Base-by-base conservation (phyloP, 1,284 basidiomycete species). In the Moesziomyces sp. region DNA sequence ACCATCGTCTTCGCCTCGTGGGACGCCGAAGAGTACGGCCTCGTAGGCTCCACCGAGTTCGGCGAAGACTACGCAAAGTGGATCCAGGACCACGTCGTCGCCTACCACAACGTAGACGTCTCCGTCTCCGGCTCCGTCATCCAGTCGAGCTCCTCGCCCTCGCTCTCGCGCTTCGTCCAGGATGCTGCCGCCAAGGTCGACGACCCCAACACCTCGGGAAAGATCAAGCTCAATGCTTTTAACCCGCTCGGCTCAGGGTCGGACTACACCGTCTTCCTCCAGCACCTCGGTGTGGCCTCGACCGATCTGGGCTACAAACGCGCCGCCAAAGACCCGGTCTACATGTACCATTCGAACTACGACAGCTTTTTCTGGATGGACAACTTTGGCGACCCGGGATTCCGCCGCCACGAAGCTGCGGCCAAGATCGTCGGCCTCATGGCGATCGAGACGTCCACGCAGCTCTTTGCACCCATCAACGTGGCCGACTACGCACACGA, bases 1-100 rank as follows among this genome's bases (percentile, higher is more conserved):
- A 95, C 92, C 18, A 89, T 96, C 77, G 85, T 96, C n/a, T 87
- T 97, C 53, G 93, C 92, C 5, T 92, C 90, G 70, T 97, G 93
- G 94, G 93, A 96, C 84, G 95, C 90, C 0, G 94, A 97, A 86
- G 95, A 94, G 87, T 93, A 93, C 66, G 93, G 93, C 28, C 87
- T 96, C 40, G 86, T 97, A 46, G 94, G 94, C 13, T 91, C 90
- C 76, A 94, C 92, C 7, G 93, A 96, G 85, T 94, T 90, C 87
- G 91, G 90, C 8, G 94, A 96, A 85, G 93, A 96, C 83, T 96
- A 94, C 83, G 87, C 90, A 8, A 87, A 89, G 30, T 95, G 91
- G 90, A 89, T 96, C 61, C 86, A 88, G 45, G 85, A 89, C 47
- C 88, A 94, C 69, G 90, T 91, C 43, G 93, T 93, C n/a, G 88